These are phyloP conservation scores for Nothophaeocryptopus gaeumannii DNA, from an alignment of 2,329 filamentous ascomycete species.

Conservation along the genomic window DNA sequence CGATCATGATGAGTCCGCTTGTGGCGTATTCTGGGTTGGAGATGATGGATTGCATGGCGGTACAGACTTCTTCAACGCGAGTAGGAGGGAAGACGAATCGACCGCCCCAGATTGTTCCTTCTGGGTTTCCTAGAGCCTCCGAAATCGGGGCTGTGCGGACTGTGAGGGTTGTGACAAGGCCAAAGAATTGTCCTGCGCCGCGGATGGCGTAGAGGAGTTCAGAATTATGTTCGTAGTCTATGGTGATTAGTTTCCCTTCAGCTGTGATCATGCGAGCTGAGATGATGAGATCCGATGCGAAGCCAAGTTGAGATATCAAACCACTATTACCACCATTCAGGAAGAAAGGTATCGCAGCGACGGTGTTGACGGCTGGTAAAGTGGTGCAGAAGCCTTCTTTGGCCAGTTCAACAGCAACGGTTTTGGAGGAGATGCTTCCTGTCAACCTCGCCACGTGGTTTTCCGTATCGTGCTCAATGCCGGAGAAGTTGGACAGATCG, in stretches of 20 bases:
- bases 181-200: slow-evolving; percentile 38
- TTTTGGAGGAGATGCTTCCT: not conserved
- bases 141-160: slow-evolving; percentile 12
- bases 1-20: slow-evolving; percentile 27
- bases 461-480: slow-evolving; percentile 20
- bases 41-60: slow-evolving; percentile 22
- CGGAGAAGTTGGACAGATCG: slow-evolving; percentile 23
- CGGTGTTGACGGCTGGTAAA: slow-evolving; percentile 33
- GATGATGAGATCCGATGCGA: slow-evolving; percentile 25
- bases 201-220: slow-evolving; percentile 36
- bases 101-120: slow-evolving; percentile 30
- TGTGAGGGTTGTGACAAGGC: slow-evolving; percentile 34
- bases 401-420: not conserved
- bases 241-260: slow-evolving; percentile 28
- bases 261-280: slow-evolving; percentile 32
- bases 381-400: slow-evolving; percentile 9
- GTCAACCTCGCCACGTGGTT: not conserved
- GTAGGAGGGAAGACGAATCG: slow-evolving; percentile 31
- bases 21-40: slow-evolving; percentile 22
- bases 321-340: slow-evolving; percentile 3
- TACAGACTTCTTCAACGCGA: slow-evolving; percentile 28
- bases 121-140: slow-evolving; percentile 24
- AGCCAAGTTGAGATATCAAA: not conserved
- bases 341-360: slow-evolving; percentile 27
- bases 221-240: slow-evolving; percentile 6